Evolutionary conservation across 2,329 filamentous ascomycete genomes (phyloP).

Genomic region (Hymenoscyphus albidus): DNA sequence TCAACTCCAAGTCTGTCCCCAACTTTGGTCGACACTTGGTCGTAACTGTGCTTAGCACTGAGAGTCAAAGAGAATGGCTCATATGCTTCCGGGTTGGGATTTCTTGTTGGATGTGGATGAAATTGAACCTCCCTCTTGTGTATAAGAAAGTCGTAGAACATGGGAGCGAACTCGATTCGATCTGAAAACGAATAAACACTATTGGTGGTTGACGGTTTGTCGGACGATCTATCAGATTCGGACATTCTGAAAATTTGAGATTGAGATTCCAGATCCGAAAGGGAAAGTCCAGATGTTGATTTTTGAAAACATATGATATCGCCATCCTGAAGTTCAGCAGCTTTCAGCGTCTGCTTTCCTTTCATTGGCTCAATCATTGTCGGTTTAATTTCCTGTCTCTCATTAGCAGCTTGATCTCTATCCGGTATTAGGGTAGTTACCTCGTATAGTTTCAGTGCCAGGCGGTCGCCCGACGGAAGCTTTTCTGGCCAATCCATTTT

Average conservation of each 20-base stretch:
- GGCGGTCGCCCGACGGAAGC: conserved; percentile 57
- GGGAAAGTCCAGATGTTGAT: conserved; percentile 29
- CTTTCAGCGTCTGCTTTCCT: conserved; percentile 80
- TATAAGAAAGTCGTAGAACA: conserved; percentile 90
- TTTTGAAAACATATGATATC: conserved; percentile 95
- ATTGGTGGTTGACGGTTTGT: conserved; percentile 16
- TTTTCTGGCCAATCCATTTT: conserved; percentile 85
- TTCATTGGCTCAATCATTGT: conserved; percentile 96
- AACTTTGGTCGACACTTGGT: conserved; percentile 79
- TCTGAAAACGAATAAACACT: conserved; percentile 37
- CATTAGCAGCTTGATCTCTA: conserved; percentile 22
- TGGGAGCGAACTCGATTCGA: conserved; percentile 65
- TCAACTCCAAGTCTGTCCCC: conserved; percentile 73
- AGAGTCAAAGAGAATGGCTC: conserved; percentile 71
- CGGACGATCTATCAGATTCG: conserved; percentile 26
- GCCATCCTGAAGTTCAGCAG: conserved; percentile 93
- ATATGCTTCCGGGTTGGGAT: conserved; percentile 46
- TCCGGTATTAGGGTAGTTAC: conserved; percentile 37
- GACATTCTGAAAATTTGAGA: conserved; percentile 34
- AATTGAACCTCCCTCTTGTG: conserved; percentile 80
- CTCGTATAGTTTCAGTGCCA: conserved; percentile 72
- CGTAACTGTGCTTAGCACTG: conserved; percentile 86
- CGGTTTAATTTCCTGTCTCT: conserved; percentile 79
- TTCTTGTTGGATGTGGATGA: conserved; percentile 61
- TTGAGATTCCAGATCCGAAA: conserved; percentile 21